Base-by-base conservation (phyloP, 2,329 filamentous ascomycete species). In the Dissoconium aciculare region DNA sequence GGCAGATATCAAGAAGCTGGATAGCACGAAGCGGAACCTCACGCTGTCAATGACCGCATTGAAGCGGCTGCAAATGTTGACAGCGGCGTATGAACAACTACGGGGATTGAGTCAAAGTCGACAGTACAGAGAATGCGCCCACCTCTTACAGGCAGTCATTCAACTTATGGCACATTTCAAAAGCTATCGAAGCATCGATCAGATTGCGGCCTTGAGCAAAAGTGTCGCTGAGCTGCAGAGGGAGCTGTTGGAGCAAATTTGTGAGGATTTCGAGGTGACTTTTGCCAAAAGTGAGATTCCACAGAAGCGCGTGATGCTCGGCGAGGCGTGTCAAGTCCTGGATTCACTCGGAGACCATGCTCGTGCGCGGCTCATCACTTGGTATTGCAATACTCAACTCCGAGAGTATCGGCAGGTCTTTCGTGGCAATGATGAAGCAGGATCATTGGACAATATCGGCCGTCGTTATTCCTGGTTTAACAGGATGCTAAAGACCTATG, bases 131-230 rank as follows among this genome's bases (percentile, higher is more conserved):
- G 89, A 98, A 54, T 95, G 89, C 52, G 85, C 87, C 11, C 84
- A 91, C 47, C 66, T 98, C 36, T 64, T 98, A 34, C 83, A 93
- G 60, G 89, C 89, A 6, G 89, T 98, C 17, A 71, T 98, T 35
- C 89, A 98, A 67, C 74, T 98, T 27, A 94, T 95, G 80, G 81
- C 81, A 43, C 85, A 98, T 59, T 98, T 98, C 68, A 92, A 93
- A 60, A 91, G 82, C 56, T 98, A 95, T 55, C 69, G 89, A 36
- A 93, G 84, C 46, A 95, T 98, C 45, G 87, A 95, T 53, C 89
- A 98, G 65, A 95, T 98, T 52, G 89, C 89, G 15, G 80, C 80
- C 1, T 65, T 98, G 40, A 92, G 83, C 51, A 74, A 83, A 30
- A 92, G 91, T 47, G 89, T 98, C 19, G 78, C 84, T 4, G 89